These are phyloP conservation scores for Coprinellus aureogranulatus DNA, from an alignment of 768 basidiomycete genomes.

Conservation along the genomic window DNA sequence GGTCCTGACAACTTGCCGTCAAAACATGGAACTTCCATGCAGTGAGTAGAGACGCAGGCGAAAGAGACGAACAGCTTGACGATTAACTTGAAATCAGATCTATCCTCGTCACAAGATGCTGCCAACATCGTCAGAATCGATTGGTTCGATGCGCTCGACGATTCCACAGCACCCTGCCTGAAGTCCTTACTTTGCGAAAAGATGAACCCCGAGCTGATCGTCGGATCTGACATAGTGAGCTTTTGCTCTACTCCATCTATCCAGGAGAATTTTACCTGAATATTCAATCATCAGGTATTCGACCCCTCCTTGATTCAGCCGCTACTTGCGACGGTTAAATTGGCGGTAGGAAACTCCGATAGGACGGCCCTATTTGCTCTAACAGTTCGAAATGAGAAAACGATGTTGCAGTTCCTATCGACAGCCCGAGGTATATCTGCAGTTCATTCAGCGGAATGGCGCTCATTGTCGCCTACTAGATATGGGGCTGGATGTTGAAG, in stretches of 20 bases:
- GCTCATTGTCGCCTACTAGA: neutral
- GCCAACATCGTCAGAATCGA: constrained; percentile 52
- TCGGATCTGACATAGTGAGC: constrained; percentile 68
- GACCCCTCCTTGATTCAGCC: constrained; percentile 61
- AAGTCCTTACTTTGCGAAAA: constrained; percentile 37
- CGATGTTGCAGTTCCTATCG: constrained; percentile 44
- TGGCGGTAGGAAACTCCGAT: constrained; percentile 36
- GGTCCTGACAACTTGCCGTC: constrained; percentile 59
- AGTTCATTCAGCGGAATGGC: too few relatives aligned
- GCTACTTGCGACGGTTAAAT: constrained; percentile 47
- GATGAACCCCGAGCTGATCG: constrained; percentile 52
- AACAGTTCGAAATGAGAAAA: constrained; percentile 56
- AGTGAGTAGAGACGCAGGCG: constrained; percentile 54
- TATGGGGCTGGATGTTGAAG: neutral
- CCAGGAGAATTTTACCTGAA: too few relatives aligned
- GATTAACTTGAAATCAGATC: constrained; percentile 39
- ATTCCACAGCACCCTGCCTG: constrained; percentile 20
- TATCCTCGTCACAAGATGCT: constrained; percentile 47
- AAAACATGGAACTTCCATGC: constrained; percentile 61
- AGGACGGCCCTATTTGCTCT: constrained; percentile 46
- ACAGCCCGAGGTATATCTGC: constrained; percentile 29
- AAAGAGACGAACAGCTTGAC: constrained; percentile 16
- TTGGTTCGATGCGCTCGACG: constrained; percentile 60
- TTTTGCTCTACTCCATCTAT: neutral
- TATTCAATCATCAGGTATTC: too few relatives aligned